phyloP scores from a whole-genome alignment of 805 yeast species.

The Candida succiphila region DNA sequence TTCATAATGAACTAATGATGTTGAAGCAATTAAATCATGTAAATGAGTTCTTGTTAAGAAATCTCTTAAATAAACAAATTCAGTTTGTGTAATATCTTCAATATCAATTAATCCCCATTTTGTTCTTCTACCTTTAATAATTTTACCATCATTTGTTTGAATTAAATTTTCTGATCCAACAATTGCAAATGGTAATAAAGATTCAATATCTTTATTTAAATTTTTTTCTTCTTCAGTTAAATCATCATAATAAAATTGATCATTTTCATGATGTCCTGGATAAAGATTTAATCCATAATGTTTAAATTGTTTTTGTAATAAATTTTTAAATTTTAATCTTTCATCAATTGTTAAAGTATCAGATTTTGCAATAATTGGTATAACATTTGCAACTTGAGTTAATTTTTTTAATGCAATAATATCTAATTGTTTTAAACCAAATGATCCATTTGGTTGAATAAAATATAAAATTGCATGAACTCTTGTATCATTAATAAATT shows the following conservation, averaged over 20 bases:
- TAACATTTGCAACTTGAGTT: slow-evolving; percentile 84
- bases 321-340: slow-evolving; percentile 67
- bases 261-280: slow-evolving; percentile 41
- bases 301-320: slow-evolving; percentile 67
- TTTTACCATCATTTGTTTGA: slow-evolving; percentile 59
- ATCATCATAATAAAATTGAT: slow-evolving; percentile 28
- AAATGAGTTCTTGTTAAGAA: slow-evolving; percentile 92
- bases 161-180: slow-evolving; percentile 83
- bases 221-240: slow-evolving; percentile 64
- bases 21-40: slow-evolving; percentile 92
- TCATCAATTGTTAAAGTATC: slow-evolving; percentile 85
- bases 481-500: slow-evolving; percentile 72
- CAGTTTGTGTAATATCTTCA: slow-evolving; percentile 92
- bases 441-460: slow-evolving; percentile 71
- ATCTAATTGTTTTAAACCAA: slow-evolving; percentile 79
- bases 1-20: slow-evolving; percentile 83
- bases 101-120: slow-evolving; percentile 91
- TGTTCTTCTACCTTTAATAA: slow-evolving; percentile 83
- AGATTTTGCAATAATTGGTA: slow-evolving; percentile 91
- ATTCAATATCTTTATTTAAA: slow-evolving; percentile 63
- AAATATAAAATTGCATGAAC: slow-evolving; percentile 91
- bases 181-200: slow-evolving; percentile 85
- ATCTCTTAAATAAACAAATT: slow-evolving; percentile 88
- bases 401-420: slow-evolving; percentile 73
- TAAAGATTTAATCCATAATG: slow-evolving; percentile 68